These are phyloP conservation scores for Fraxinus floribunda DNA, from an alignment of 305 asterid genomes.

Conservation along the genomic window DNA sequence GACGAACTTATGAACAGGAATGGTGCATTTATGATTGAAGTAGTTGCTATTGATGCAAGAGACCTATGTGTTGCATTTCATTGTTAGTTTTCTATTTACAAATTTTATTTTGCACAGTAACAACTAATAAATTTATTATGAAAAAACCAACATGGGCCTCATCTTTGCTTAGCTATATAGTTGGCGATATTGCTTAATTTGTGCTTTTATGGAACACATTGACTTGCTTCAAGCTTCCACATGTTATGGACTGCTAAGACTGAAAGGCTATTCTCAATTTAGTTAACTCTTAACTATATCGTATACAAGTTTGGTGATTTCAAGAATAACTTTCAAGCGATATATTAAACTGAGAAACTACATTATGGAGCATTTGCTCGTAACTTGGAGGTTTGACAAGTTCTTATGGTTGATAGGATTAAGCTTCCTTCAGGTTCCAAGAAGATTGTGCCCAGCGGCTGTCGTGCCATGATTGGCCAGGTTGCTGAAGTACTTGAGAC, in stretches of 20 bases:
- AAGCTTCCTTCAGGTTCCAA: no score
- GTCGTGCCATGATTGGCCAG: no score
- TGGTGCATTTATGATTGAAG: background rate
- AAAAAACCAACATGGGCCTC: background rate
- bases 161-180: background rate
- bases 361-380: no score
- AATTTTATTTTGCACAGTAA: background rate
- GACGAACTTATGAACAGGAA: background rate
- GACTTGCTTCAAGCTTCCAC: background rate
- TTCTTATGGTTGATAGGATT: no score
- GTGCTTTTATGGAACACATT: background rate
- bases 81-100: background rate
- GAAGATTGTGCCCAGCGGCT: no score
- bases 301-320: background rate
- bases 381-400: background rate
- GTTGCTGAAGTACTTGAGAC: conserved; percentile 34
- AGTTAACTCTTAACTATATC: background rate
- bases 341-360: background rate
- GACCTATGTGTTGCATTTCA: background rate
- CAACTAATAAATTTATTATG: background rate
- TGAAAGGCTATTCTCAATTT: background rate
- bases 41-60: background rate
- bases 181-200: background rate
- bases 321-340: background rate
- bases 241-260: background rate